Base-by-base conservation (phyloP, 202 grass and related monocot genomes). In the Setaria viridis region DNA sequence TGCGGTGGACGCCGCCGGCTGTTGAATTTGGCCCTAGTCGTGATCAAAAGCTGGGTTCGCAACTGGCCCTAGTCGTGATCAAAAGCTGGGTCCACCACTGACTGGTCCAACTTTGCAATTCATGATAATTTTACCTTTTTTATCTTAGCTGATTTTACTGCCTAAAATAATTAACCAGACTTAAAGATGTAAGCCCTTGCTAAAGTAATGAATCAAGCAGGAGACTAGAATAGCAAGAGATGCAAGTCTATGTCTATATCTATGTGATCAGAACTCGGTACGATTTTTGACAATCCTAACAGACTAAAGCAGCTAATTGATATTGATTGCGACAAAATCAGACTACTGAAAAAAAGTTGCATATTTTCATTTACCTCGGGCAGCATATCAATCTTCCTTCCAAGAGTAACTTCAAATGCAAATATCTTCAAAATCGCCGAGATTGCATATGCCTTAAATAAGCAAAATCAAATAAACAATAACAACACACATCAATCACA, bases 391-490 rank as follows among this genome's bases (percentile, higher is more conserved):
- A 91, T 85, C 34, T 91, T 94, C 85, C 92, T 90, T 86, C 94
- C 97, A 62, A 83, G 87, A 84, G 97, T 80, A 70, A 94, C 88
- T 89, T 97, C 92, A 82, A 99, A 99, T 76, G 94, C 89, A 87
- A 87, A 91, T 81, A 93, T 91, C 91, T 99, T 99, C 94, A 99
- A 85, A 89, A 99, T 91, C 67, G 94, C 94, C 29, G 94, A 99
- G 76, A 97, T 90, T 25, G 97, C 92, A 74, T 99, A 99, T 53
- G 85, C 92, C 97, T 99, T 91, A 29, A 93, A 93, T 67, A 33
- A 82, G 72, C 1, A 51, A 33, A 82, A 67, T 4, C 68, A 65
- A 72, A 75, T 59, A 74, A 83, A 70, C 12, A 70, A 60, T 20
- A 72, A 56, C 51, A 66, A 29, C 19, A 67, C 2, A 25, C 4